Conservation (phyloP, 1,139 yeast species). For the Candida sp. region DNA sequence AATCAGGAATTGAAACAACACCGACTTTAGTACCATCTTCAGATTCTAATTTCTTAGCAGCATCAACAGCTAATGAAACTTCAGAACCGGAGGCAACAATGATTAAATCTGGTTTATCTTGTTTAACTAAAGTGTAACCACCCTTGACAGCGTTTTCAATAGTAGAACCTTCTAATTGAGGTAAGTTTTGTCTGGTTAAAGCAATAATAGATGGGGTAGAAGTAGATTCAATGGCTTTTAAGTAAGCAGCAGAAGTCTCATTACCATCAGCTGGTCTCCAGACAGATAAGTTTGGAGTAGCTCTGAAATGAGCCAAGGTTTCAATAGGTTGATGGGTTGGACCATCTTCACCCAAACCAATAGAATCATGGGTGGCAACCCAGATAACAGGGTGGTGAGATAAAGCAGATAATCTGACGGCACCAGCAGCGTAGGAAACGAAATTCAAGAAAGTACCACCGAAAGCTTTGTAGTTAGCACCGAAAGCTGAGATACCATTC, state of each 20-base stretch:
- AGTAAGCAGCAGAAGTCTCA: slow-evolving; percentile 97
- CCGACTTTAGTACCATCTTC: slow-evolving; percentile 71
- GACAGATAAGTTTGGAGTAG: slow-evolving; percentile 89
- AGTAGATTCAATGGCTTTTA: slow-evolving; percentile 65
- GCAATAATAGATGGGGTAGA: slow-evolving; percentile 90
- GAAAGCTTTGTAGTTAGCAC: slow-evolving; percentile 88
- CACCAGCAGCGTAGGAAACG: slow-evolving; percentile 98
- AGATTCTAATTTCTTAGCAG: slow-evolving; percentile 61
- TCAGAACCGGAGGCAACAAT: slow-evolving; percentile 96
- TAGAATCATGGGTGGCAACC: slow-evolving; percentile 99
- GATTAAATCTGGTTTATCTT: slow-evolving; percentile 70
- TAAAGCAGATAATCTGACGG: slow-evolving; percentile 91
- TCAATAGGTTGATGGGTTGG: slow-evolving; percentile 99
- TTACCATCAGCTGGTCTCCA: slow-evolving; percentile 99
- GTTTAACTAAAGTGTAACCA: slow-evolving; percentile 77
- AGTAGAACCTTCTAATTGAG: slow-evolving; percentile 92
- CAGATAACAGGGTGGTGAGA: slow-evolving; percentile 93
- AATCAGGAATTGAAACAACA: slow-evolving; percentile 93
- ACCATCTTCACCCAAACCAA: slow-evolving; percentile 99
- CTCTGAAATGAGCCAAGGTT: slow-evolving; percentile 97
- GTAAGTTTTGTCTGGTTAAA: slow-evolving; percentile 95
- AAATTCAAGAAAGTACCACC: slow-evolving; percentile 99
- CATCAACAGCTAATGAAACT: slow-evolving; percentile 80
- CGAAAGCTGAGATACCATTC: slow-evolving; percentile 97
- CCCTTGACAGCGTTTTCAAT: slow-evolving; percentile 93